phyloP scores from a whole-genome alignment of 305 asterid species.

The Lippia alba region DNA sequence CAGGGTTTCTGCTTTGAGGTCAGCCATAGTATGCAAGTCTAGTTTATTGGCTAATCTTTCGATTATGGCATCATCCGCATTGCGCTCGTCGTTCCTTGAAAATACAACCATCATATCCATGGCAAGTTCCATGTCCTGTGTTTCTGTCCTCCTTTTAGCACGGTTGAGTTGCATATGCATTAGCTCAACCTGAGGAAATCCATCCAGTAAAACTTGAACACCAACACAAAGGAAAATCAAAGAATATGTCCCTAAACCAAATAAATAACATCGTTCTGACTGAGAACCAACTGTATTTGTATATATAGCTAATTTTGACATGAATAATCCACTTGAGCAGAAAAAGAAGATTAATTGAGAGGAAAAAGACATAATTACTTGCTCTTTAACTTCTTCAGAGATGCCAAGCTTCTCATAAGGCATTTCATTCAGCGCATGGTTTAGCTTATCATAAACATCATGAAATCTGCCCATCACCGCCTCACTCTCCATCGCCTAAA shows the following conservation, averaged over 20 bases:
- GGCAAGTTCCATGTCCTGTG: slow-evolving; percentile 72
- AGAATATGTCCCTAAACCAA: background rate
- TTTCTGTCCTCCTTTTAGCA: slow-evolving; percentile 61
- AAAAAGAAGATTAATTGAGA: background rate
- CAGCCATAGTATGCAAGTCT: slow-evolving; percentile 50
- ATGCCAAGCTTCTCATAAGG: slow-evolving; percentile 56
- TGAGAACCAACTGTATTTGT: too few species aligned
- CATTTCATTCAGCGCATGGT: slow-evolving; percentile 45
- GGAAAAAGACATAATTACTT: slow-evolving; percentile 35
- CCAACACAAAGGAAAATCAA: background rate
- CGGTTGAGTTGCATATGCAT: slow-evolving; percentile 63
- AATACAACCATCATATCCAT: slow-evolving; percentile 72
- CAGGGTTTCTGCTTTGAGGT: slow-evolving; percentile 52
- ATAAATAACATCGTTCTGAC: too few species aligned
- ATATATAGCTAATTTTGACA: too few species aligned
- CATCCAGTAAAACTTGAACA: background rate
- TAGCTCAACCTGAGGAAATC: slow-evolving; percentile 54
- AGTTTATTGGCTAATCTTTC: slow-evolving; percentile 64
- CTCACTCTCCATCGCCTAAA: slow-evolving; percentile 67
- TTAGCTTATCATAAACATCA: slow-evolving; percentile 51
- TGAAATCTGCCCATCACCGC: slow-evolving; percentile 58
- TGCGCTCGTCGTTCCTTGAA: slow-evolving; percentile 45
- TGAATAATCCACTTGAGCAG: too few species aligned
- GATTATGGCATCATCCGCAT: slow-evolving; percentile 56
- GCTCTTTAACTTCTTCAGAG: slow-evolving; percentile 71